These are phyloP conservation scores for Coprinopsis sp. DNA, from an alignment of 768 basidiomycete species.

Conservation along the genomic window DNA sequence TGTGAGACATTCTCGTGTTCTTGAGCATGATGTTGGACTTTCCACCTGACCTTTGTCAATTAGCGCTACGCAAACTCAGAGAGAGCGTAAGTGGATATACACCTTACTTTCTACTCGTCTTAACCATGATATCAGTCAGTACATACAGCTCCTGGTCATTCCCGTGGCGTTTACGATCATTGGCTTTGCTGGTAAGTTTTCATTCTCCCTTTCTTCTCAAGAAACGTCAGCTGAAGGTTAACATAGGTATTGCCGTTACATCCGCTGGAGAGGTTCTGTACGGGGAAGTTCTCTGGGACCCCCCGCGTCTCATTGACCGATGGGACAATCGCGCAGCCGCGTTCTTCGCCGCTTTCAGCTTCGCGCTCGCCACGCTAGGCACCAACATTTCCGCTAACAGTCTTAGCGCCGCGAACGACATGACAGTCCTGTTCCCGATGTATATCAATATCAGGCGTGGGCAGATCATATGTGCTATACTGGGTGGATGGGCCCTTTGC, in stretches of 20 bases:
- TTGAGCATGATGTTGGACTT: background rate
- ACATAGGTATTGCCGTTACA: slow-evolving; percentile 68
- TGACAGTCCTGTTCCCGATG: slow-evolving; percentile 71
- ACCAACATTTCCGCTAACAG: slow-evolving; percentile 77
- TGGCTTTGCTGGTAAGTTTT: slow-evolving; percentile 54
- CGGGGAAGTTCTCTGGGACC: slow-evolving; percentile 66
- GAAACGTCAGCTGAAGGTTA: background rate
- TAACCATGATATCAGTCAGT: slow-evolving; percentile 44
- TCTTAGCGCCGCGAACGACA: slow-evolving; percentile 73
- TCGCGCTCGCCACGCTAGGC: slow-evolving; percentile 67
- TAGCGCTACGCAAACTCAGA: slow-evolving; percentile 72
- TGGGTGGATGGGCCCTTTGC: slow-evolving; percentile 82
- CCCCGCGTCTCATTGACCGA: slow-evolving; percentile 64
- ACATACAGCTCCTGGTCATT: slow-evolving; percentile 69
- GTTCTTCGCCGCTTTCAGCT: slow-evolving; percentile 78
- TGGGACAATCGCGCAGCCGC: slow-evolving; percentile 86
- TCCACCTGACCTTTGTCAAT: background rate
- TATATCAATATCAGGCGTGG: slow-evolving; percentile 83
- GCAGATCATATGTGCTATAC: slow-evolving; percentile 68
- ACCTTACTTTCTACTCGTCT: slow-evolving; percentile 1
- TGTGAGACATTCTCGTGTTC: slow-evolving; percentile 13
- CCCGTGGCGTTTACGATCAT: slow-evolving; percentile 72
- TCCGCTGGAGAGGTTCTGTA: slow-evolving; percentile 71
- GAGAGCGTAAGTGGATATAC: slow-evolving; percentile 41
- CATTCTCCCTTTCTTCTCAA: background rate